Evolutionary conservation across 2,329 filamentous ascomycete species (phyloP), one percentile per base, ranked within the genome.

Genomic region (Myriosclerotinia curreyana): DNA sequence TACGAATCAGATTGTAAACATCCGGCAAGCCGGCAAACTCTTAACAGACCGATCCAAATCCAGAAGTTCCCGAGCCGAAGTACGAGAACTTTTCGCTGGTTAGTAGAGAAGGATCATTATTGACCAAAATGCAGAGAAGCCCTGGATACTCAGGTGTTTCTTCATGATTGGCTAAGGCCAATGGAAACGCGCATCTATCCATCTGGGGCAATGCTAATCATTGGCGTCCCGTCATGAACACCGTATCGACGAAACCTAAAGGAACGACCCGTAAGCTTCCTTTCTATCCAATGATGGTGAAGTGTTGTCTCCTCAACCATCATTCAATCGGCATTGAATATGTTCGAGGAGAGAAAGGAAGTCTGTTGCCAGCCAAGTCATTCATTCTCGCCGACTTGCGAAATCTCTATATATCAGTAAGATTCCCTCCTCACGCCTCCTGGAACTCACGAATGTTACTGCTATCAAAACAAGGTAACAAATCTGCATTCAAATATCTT

Each of bases 321-420:
- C n/a, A 46, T 36, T 36, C 12, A 5, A 20, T 48, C 20, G 15
- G n/a, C 34, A 25, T 34, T 38, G 28, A 20, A 25, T 12, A 36
- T 14, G n/a, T 20, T 17, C 31, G 25, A 11, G n/a, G 55, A 14
- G n/a, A 48, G 11, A 7, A 20, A 59, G 8, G 28, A 49, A 25
- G 28, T 38, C 55, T 48, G 42, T 59, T 31, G 20, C 44, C 14
- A 48, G 55, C 31, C 42, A 36, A 48, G 55, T 36, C 28, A 22
- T 7, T 58, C 28, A 36, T 25, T 17, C 46, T 34, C 31, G 31
- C 55, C 42, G 42, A 36, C 14, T 25, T 14, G 20, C 42, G 14
- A 59, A 36, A 48, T 59, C 11, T 59, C 42, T 59, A 38, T 48
- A 58, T 25, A 59, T 48, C 55, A 38, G 42, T 36, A 48, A 34